Base-by-base conservation (phyloP, 441 rosid genomes). In the Raphanus hybrid region DNA sequence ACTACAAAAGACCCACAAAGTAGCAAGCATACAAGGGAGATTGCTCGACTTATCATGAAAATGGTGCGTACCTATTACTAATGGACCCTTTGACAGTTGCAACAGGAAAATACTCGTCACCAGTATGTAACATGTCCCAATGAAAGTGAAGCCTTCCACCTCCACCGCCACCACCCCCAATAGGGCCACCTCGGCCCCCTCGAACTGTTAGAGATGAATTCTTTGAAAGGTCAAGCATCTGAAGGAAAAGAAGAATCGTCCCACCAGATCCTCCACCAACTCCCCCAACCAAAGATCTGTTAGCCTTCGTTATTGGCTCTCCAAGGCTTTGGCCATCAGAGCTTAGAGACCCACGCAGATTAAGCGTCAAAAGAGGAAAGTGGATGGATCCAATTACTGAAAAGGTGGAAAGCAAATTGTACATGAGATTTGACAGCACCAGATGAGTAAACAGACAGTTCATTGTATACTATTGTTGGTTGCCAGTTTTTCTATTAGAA, bases 201-300 rank as follows among this genome's bases (percentile, higher is more conserved):
- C 67, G 75, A 84, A 80, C 87, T 84, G 98, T 89, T 75, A 96
- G 81, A 79, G 84, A 82, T 35, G 99, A 91, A 80, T 85, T 86
- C 71, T 82, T 87, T 29, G 86, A 88, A 69, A 96, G 89, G 75
- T 83, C 72, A 76, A 93, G 90, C 87, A 82, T 87, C 78, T 91
- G 96, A 82, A 96, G 94, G 86, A 96, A 96, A 83, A 96, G 92
- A 83, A 96, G 98, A 70, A 96, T 77, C 32, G 99, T 91, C 83
- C 99, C 99, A 64, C 99, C 99, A 80, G 99, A 92, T 81, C 91
- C 97, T 82, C 98, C 99, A 77, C 99, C 99, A 86, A 90, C 93
- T 76, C 96, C 93, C 70, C 97, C 98, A 58, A 85, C 78, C 82
- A 91, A 82, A 73, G 96, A 87, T 80, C 78, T 78, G 79, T 83